Evolutionary conservation across 2,329 filamentous ascomycete genomes (phyloP).

Genomic region (Fusarium solani-melongenae): DNA sequence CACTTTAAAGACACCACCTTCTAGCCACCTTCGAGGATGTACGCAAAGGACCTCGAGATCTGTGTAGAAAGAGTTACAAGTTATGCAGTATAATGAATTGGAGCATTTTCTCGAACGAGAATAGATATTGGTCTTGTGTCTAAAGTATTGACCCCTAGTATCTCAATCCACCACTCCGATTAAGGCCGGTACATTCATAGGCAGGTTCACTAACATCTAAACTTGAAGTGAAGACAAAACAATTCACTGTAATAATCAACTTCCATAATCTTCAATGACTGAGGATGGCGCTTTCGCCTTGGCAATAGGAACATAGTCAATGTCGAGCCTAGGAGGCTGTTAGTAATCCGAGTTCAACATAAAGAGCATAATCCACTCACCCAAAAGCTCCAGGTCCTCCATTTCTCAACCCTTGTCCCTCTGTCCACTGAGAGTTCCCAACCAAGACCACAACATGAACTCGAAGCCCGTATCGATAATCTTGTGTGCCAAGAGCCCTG

Average conservation of each 20-base stretch:
- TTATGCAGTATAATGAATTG: not conserved
- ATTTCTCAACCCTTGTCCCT: not conserved
- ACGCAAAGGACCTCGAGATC: not conserved
- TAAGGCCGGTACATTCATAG: not conserved
- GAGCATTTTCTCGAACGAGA: not conserved
- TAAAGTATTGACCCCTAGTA: not conserved
- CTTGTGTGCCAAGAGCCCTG: constrained; percentile 17
- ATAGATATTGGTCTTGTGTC: not conserved
- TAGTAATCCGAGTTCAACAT: not conserved
- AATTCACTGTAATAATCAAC: not conserved
- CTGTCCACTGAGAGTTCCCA: constrained; percentile 19
- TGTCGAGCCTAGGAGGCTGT: not conserved
- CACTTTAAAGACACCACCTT: not conserved
- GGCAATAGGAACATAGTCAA: not conserved
- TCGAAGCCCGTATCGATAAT: constrained; percentile 22
- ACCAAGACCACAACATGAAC: constrained; percentile 15
- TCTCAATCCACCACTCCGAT: not conserved
- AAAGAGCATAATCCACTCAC: accelerated
- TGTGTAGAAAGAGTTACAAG: not conserved
- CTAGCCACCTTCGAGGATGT: accelerated
- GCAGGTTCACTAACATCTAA: not conserved
- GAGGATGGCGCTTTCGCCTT: accelerated
- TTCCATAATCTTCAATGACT: accelerated
- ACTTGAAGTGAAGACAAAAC: not conserved
- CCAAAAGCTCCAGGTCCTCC: not conserved